Evolutionary conservation across 2,329 filamentous ascomycete species (phyloP), one percentile per base, ranked within the genome.

Genomic region (Exophiala oligosperma): DNA sequence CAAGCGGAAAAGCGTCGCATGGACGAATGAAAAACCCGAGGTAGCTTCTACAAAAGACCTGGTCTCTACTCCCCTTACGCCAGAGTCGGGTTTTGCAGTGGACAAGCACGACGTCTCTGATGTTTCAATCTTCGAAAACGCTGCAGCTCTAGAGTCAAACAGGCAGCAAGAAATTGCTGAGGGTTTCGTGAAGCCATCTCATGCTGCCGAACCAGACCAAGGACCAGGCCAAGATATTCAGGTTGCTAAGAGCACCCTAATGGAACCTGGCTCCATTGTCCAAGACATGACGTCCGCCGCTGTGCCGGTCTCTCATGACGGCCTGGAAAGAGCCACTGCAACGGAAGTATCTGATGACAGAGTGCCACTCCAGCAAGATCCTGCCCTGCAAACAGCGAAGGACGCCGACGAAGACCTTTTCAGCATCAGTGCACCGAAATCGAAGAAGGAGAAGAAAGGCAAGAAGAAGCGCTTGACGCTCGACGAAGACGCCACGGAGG

Each of bases 371-470:
- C 32, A 5, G 32, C 7, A 24, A 23, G 43, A 4, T 6, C 21
- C 17, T 26, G 9, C 4, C 7, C 4, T 14, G 2, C 14, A 28
- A 48, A 14, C 26, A 32, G 29, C 17, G 9, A 32, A 29, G 26
- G 26, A 48, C 5, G 46, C n/a, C 28, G 46, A 48, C 8, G 46
- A 48, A 32, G 46, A 48, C 8, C 9, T 32, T 48, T 46, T 46
- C 17, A 24, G 21, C n/a, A 24, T 46, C 43, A 46, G 26, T 24
- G 8, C 43, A 24, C 8, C 43, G 21, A 61, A 59, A 23, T 56
- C 53, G 7, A 65, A 58, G 28, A 62, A 62, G 52, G 54, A 60
- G 14, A 62, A 67, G 51, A 67, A 66, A 23, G 26, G 46, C 46
- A 65, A 62, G 38, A 64, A 66, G 43, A 60, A 65, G 24, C 49